Percentiles rank a stretch among this genome's conserved stretches.
phyloP scores from a whole-genome alignment of 2,329 filamentous ascomycete genomes.

The Cercospora janseana region DNA sequence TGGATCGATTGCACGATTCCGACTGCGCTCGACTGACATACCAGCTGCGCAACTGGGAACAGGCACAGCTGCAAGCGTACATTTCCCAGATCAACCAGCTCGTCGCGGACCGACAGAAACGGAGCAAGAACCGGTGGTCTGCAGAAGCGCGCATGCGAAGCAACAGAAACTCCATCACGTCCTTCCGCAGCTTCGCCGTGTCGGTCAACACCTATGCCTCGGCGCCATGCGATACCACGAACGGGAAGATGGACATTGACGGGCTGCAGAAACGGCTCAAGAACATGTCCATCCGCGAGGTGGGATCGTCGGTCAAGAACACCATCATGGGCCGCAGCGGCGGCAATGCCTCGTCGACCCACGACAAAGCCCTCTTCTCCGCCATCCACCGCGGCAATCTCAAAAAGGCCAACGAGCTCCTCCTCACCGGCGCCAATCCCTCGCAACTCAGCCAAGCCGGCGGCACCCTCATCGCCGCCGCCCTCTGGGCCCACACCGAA shows the following conservation, averaged over 20 bases:
- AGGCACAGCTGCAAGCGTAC: slow-evolving; percentile 30
- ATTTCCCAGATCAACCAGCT: slow-evolving; percentile 29
- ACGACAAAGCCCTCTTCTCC: slow-evolving; percentile 22
- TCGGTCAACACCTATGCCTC: slow-evolving; percentile 31
- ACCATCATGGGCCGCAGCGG: slow-evolving; percentile 6
- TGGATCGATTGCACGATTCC: slow-evolving; percentile 23
- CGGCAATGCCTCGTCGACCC: slow-evolving; percentile 6
- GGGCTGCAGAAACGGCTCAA: slow-evolving; percentile 28
- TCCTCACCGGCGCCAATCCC: slow-evolving; percentile 21
- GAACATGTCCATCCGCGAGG: slow-evolving; percentile 28
- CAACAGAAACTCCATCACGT: slow-evolving; percentile 20
- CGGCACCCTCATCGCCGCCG: slow-evolving; percentile 20
- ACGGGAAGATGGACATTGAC: slow-evolving; percentile 29
- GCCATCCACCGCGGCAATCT: slow-evolving; percentile 24
- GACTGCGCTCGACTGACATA: slow-evolving; percentile 28
- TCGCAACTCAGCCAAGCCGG: slow-evolving; percentile 14
- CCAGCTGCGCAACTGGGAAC: slow-evolving; percentile 32
- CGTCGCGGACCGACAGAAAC: slow-evolving; percentile 19
- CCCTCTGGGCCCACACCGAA: slow-evolving; percentile 24
- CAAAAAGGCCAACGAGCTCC: slow-evolving; percentile 20
- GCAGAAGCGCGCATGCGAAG: slow-evolving; percentile 25
- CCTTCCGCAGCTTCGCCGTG: slow-evolving; percentile 27
- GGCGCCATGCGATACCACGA: slow-evolving; percentile 29
- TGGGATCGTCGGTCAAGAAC: slow-evolving; percentile 14
- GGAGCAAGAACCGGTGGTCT: slow-evolving; percentile 28